Evolutionary conservation across 306 rosid genomes (phyloP).

Genomic region (Prunus salicina): DNA sequence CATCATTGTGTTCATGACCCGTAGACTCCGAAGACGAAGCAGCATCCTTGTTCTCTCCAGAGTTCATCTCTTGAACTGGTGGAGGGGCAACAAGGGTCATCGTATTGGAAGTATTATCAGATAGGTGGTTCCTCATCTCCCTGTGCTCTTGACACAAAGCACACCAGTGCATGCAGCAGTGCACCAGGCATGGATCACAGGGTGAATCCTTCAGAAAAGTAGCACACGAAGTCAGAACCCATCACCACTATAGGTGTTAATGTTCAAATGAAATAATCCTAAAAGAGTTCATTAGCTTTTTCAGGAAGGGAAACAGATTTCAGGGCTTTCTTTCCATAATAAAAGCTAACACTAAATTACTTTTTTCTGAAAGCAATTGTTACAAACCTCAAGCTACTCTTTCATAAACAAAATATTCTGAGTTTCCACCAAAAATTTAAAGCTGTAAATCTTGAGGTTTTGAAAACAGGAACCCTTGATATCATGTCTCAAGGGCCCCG

Average conservation of each 20-base stretch:
- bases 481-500: too few relatives aligned
- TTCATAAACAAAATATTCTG: too few relatives aligned
- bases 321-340: not conserved
- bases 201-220: conserved; percentile 44
- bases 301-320: not conserved
- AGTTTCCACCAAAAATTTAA: too few relatives aligned
- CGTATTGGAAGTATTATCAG: conserved; percentile 17
- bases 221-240: not conserved
- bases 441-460: too few relatives aligned
- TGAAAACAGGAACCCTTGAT: too few relatives aligned
- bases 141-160: conserved; percentile 59
- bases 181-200: conserved; percentile 64
- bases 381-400: too few relatives aligned
- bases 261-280: not conserved
- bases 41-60: conserved; percentile 27
- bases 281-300: not conserved
- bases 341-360: too few relatives aligned
- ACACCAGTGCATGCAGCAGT: conserved; percentile 56
- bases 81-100: conserved; percentile 44
- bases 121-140: conserved; percentile 51
- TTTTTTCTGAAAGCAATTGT: too few relatives aligned
- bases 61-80: conserved; percentile 47
- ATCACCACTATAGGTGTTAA: not conserved
- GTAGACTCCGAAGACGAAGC: conserved; percentile 23
- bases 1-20: conserved; percentile 17